Evolutionary conservation across 352 stramenopile genomes (phyloP).

Genomic region (Globisporangium emineosum): DNA sequence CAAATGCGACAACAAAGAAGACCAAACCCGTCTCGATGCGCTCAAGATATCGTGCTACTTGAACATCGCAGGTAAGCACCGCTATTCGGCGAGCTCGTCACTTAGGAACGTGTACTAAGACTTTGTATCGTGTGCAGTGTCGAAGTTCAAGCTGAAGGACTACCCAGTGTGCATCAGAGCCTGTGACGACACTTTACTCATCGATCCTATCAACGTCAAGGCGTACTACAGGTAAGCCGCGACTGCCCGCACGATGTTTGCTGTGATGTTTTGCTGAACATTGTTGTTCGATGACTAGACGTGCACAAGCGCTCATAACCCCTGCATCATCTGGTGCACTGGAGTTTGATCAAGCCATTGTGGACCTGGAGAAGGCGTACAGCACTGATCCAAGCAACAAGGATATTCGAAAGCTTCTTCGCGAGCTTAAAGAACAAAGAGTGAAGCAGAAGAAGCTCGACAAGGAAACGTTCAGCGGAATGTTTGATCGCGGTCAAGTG

Average conservation of each 20-base stretch:
- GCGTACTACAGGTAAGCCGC: slow-evolving; percentile 57
- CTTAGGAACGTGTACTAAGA: neutral
- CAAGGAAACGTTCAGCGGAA: slow-evolving; percentile 75
- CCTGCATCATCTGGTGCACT: slow-evolving; percentile 67
- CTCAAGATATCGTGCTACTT: slow-evolving; percentile 75
- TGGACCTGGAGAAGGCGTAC: slow-evolving; percentile 64
- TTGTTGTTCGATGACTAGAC: slow-evolving; percentile 23
- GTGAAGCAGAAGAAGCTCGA: slow-evolving; percentile 63
- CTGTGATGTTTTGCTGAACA: neutral
- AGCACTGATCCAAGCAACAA: slow-evolving; percentile 56
- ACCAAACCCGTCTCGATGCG: slow-evolving; percentile 43
- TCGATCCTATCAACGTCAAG: slow-evolving; percentile 70
- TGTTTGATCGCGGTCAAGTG: slow-evolving; percentile 74
- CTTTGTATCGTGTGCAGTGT: slow-evolving; percentile 29
- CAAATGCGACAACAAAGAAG: slow-evolving; percentile 37
- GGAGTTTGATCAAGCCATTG: slow-evolving; percentile 76
- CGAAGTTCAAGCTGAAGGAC: slow-evolving; percentile 80
- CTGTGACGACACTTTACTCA: slow-evolving; percentile 64
- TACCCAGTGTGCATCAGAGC: slow-evolving; percentile 53
- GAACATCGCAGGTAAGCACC: slow-evolving; percentile 56
- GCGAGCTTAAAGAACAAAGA: slow-evolving; percentile 64
- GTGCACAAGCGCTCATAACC: slow-evolving; percentile 72
- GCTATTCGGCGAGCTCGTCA: neutral
- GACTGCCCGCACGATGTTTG: neutral
- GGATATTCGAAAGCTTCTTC: slow-evolving; percentile 62